These are phyloP conservation scores for Hemerocallis citrina DNA, from an alignment of 106 monocot species.

Conservation along the genomic window DNA sequence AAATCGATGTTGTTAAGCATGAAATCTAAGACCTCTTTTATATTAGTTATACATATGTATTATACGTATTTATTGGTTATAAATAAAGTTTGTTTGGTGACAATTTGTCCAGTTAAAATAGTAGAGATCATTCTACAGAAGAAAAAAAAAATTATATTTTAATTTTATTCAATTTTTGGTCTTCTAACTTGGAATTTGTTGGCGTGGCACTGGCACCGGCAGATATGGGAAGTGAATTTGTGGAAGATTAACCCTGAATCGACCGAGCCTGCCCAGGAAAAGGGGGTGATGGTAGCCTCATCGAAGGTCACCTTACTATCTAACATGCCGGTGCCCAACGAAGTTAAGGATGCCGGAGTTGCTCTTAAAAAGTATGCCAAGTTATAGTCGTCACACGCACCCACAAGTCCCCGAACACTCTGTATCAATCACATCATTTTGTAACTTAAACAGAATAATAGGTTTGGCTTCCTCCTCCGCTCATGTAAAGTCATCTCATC, in stretches of 20 bases:
- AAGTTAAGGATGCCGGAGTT: conserved; percentile 16
- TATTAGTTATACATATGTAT: no score
- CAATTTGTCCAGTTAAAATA: no score
- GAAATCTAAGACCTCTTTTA: no score
- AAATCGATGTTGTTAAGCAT: no score
- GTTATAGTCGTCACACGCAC: conserved; percentile 19
- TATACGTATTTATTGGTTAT: no score
- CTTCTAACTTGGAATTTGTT: background rate
- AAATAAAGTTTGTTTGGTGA: no score
- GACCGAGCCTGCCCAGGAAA: conserved; percentile 2
- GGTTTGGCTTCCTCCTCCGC: no score
- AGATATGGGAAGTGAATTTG: conserved; percentile 57
- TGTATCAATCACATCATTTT: no score
- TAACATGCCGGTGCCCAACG: conserved; percentile 37
- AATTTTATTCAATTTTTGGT: background rate
- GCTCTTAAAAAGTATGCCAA: conserved; percentile 36
- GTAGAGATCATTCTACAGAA: background rate
- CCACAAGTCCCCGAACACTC: no score
- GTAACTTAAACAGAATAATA: no score
- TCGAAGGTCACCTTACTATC: conserved; percentile 39
- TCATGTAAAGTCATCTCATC: no score
- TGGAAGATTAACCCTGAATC: conserved; percentile 26
- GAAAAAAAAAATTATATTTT: background rate
- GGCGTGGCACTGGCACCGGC: background rate
- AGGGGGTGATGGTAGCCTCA: conserved; percentile 19